These are phyloP conservation scores for Rhizopogon sp. DNA, from an alignment of 768 basidiomycete genomes.

Conservation along the genomic window DNA sequence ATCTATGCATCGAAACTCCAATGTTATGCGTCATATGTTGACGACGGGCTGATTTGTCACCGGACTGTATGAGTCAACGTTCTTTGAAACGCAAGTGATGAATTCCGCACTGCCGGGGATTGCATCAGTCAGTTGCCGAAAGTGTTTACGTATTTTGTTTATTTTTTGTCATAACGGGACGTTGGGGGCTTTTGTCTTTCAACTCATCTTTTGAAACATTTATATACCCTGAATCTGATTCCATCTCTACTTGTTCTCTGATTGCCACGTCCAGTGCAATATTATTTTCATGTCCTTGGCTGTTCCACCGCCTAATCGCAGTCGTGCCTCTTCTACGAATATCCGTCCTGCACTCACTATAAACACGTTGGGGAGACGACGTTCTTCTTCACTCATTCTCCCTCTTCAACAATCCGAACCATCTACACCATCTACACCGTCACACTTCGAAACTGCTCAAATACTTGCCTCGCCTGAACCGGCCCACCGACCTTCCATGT, in stretches of 20 bases:
- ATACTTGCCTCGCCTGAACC: constrained; percentile 8
- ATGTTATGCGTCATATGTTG: neutral
- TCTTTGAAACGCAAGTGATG: no score
- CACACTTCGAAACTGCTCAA: neutral
- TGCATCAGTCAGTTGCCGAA: neutral
- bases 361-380: constrained; percentile 49
- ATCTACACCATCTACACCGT: constrained; percentile 5
- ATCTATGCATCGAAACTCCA: constrained; percentile 4
- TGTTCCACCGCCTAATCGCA: constrained; percentile 41
- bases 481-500: constrained; percentile 37
- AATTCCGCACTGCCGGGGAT: neutral
- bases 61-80: neutral
- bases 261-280: neutral
- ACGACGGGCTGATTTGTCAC: neutral
- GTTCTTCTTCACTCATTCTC: constrained; percentile 45
- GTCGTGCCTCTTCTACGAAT: constrained; percentile 56
- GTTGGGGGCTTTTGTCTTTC: no score
- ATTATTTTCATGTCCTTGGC: constrained; percentile 22
- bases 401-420: constrained; percentile 18
- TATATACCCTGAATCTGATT: no score
- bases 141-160: constrained; percentile 1
- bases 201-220: neutral
- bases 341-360: constrained; percentile 49
- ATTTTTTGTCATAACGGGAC: neutral
- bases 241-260: no score